Evolutionary conservation across 2,329 filamentous ascomycete genomes (phyloP).

Genomic region (Verticillium zaregamsianum): DNA sequence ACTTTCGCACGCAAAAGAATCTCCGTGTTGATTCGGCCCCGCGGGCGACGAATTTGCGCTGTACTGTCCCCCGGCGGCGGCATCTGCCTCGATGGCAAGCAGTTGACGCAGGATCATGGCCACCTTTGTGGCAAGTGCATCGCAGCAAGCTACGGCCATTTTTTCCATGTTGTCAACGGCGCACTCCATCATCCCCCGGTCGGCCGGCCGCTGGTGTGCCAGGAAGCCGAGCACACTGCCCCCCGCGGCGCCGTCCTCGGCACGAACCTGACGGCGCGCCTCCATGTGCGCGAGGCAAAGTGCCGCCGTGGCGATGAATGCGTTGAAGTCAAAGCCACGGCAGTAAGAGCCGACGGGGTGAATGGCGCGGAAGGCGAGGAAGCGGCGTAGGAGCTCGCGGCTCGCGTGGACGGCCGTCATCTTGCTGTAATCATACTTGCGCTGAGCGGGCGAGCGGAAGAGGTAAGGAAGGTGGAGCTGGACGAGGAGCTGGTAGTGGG

Average conservation of each 20-base stretch:
- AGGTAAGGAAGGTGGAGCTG: slow-evolving; percentile 53
- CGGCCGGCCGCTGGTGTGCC: not conserved
- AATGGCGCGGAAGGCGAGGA: slow-evolving; percentile 39
- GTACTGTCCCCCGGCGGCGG: not conserved
- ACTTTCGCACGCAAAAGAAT: slow-evolving; percentile 15
- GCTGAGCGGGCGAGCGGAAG: slow-evolving; percentile 33
- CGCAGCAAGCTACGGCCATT: not conserved
- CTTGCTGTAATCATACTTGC: slow-evolving; percentile 43
- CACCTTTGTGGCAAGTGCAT: not conserved
- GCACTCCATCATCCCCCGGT: not conserved
- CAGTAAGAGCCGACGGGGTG: slow-evolving; percentile 34
- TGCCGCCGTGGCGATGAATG: slow-evolving; percentile 46
- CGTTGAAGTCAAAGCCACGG: slow-evolving; percentile 47
- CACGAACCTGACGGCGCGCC: not conserved
- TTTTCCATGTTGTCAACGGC: not conserved
- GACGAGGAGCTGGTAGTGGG: slow-evolving; percentile 45
- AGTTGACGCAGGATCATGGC: not conserved
- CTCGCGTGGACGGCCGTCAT: slow-evolving; percentile 44
- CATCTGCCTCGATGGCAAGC: not conserved
- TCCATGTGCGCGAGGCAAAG: slow-evolving; percentile 41
- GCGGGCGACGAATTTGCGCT: not conserved
- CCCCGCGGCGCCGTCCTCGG: not conserved
- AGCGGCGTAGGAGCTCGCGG: slow-evolving; percentile 45
- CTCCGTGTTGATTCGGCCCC: not conserved
- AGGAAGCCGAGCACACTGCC: not conserved